A percentile compares a stretch with the other conserved stretches of the same genome.
These are phyloP conservation scores for Cylindrotheca closterium DNA, from an alignment of 108 stramenopile species.

Conservation along the genomic window DNA sequence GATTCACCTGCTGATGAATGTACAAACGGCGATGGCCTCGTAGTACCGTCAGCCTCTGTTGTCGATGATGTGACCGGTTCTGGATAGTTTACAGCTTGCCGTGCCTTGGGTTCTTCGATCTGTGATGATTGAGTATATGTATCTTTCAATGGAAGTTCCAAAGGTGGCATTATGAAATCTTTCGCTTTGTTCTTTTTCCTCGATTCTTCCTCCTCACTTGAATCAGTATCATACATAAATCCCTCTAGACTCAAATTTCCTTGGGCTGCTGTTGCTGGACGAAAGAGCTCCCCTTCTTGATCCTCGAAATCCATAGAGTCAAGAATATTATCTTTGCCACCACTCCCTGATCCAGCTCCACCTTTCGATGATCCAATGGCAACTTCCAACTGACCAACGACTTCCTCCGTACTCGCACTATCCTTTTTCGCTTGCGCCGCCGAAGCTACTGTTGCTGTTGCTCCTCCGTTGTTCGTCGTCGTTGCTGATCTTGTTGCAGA, in stretches of 20 bases:
- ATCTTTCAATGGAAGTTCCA: constrained; percentile 33
- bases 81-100: not conserved
- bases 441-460: constrained; percentile 9
- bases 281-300: constrained; percentile 9
- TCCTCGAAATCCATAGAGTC: constrained; percentile 12
- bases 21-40: constrained; percentile 18
- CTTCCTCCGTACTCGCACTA: constrained; percentile 65
- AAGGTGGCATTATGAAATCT: constrained; percentile 15
- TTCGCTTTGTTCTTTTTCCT: constrained; percentile 11
- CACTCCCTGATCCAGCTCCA: not conserved
- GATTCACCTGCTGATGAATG: not conserved
- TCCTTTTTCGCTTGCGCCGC: constrained; percentile 21
- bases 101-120: not conserved
- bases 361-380: constrained; percentile 38
- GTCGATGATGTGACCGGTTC: not conserved
- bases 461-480: not conserved
- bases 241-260: constrained; percentile 25
- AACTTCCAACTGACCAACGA: constrained; percentile 69
- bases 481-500: constrained; percentile 11
- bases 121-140: not conserved
- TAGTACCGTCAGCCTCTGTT: not conserved
- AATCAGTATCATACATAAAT: constrained; percentile 81
- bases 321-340: constrained; percentile 1
- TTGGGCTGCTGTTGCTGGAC: constrained; percentile 27
- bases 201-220: constrained; percentile 57